phyloP scores from a whole-genome alignment of 2,329 filamentous ascomycete species.

The Fusarium hainanense region DNA sequence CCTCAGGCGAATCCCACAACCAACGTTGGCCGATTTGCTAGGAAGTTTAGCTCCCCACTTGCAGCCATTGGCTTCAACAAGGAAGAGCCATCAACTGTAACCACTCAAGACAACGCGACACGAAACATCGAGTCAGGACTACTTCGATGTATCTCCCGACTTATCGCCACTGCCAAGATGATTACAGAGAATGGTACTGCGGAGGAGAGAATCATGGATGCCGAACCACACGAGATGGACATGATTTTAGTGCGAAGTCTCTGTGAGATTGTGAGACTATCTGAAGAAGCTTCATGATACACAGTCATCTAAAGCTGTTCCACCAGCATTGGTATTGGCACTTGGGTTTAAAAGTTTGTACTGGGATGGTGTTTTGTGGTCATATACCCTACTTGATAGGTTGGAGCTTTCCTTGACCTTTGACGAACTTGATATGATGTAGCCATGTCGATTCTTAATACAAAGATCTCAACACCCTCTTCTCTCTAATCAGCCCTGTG shows the following conservation, averaged over 20 bases:
- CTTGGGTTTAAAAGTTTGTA: slow-evolving; percentile 1
- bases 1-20: slow-evolving; percentile 33
- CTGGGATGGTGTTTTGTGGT: slow-evolving; percentile 22
- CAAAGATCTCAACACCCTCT: slow-evolving; percentile 6
- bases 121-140: slow-evolving; percentile 62
- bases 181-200: slow-evolving; percentile 47
- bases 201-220: slow-evolving; percentile 48
- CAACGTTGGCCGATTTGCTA: slow-evolving; percentile 40
- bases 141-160: slow-evolving; percentile 60
- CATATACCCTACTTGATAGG: slow-evolving; percentile 45
- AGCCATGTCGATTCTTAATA: slow-evolving; percentile 32
- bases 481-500: neutral
- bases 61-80: slow-evolving; percentile 42
- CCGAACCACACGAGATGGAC: slow-evolving; percentile 50
- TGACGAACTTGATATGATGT: slow-evolving; percentile 28
- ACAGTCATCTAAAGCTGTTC: neutral
- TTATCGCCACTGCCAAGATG: slow-evolving; percentile 61
- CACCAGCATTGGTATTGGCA: neutral
- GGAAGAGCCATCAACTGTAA: slow-evolving; percentile 42
- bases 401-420: slow-evolving; percentile 7
- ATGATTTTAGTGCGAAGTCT: slow-evolving; percentile 55
- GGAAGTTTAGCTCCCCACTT: slow-evolving; percentile 45
- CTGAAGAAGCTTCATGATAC: slow-evolving; percentile 46
- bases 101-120: slow-evolving; percentile 51
- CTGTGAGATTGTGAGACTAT: slow-evolving; percentile 56